Evolutionary conservation across 1,139 yeast species (phyloP), one percentile per base, ranked within the genome.

Genomic region (Meyerozyma smithsonii): DNA sequence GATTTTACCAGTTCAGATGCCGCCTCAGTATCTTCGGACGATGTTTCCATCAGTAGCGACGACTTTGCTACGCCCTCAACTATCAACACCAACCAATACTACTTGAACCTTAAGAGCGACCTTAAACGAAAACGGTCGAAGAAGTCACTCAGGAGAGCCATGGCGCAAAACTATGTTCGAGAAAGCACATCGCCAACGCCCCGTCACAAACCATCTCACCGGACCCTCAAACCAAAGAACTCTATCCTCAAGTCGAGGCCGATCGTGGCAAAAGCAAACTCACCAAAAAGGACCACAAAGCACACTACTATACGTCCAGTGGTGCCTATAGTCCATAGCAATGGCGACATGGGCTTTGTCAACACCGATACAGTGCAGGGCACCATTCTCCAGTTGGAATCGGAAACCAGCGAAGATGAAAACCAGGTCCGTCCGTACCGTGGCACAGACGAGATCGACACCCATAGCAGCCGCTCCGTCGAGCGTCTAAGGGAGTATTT

Each of bases 171-270:
- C 5, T 30, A 39, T 36, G 44, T 28, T 15, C 12, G 46, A 39
- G 16, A 45, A 36, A 42, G 36, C 35, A n/a, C 44, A n/a, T 66
- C 72, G 1, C 74, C 74, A 0, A 64, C 69, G 0, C 75, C 73
- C 0, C 70, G 69, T 42, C 72, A 67, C 43, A 59, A 62, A 40
- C 77, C 77, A 2, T 66, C 71, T 12, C 77, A 71, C 48, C 66
- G 65, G 37, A 61, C 56, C 1, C 52, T 71, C 30, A 64, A 69
- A 46, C 77, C 77, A 0, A 67, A 68, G 48, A 55, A 62, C 32
- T 65, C 72, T 7, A 71, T 71, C 16, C 54, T 71, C 43, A 71
- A 71, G 51, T 48, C 39, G 19, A 25, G 21, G n/a, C 3, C 33
- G 12, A 25, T n/a, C 8, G 12, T 17, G 19, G 10, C 37, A 15